Percentiles rank a stretch among this genome's conserved stretches.
These are phyloP conservation scores for Yamadazyma sp. DNA, from an alignment of 1,139 yeast genomes.

Conservation along the genomic window DNA sequence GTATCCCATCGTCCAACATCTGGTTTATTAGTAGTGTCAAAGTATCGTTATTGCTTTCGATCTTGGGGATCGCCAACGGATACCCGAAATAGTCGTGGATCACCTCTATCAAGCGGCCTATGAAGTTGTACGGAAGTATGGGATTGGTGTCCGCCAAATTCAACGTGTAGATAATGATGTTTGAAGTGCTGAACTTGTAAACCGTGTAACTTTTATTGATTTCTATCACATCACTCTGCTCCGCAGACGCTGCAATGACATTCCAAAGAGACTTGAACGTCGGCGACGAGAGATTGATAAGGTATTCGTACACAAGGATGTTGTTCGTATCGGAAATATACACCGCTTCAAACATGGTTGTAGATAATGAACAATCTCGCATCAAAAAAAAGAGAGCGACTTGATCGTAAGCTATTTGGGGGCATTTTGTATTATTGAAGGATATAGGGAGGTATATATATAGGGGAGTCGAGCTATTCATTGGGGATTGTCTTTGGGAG, in stretches of 20 bases:
- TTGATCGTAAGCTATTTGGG: no score
- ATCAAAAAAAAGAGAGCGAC: not conserved
- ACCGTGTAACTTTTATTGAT: slow-evolving; percentile 31
- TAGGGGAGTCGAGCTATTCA: slow-evolving; percentile 12
- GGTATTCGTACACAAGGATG: slow-evolving; percentile 57
- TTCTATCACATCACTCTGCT: slow-evolving; percentile 20
- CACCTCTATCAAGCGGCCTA: slow-evolving; percentile 49
- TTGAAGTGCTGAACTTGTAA: slow-evolving; percentile 23
- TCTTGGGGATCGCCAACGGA: slow-evolving; percentile 55
- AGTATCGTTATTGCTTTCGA: slow-evolving; percentile 67
- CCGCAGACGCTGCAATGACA: slow-evolving; percentile 19
- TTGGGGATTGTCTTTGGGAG: slow-evolving; percentile 9
- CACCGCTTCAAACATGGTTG: slow-evolving; percentile 52
- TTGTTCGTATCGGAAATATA: slow-evolving; percentile 61
- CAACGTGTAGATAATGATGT: slow-evolving; percentile 29
- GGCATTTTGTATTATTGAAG: slow-evolving; percentile 1
- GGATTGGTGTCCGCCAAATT: slow-evolving; percentile 34
- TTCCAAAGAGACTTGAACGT: slow-evolving; percentile 41
- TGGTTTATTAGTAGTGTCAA: slow-evolving; percentile 52
- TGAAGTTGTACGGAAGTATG: slow-evolving; percentile 55
- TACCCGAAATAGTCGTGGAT: slow-evolving; percentile 60
- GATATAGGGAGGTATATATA: slow-evolving; percentile 4
- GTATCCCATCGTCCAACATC: slow-evolving; percentile 76
- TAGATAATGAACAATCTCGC: not conserved
- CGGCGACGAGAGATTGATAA: slow-evolving; percentile 53